Percentiles rank a stretch among this genome's conserved stretches.
phyloP scores from a whole-genome alignment of 257 asterid species.

The Forsythia suspensa region DNA sequence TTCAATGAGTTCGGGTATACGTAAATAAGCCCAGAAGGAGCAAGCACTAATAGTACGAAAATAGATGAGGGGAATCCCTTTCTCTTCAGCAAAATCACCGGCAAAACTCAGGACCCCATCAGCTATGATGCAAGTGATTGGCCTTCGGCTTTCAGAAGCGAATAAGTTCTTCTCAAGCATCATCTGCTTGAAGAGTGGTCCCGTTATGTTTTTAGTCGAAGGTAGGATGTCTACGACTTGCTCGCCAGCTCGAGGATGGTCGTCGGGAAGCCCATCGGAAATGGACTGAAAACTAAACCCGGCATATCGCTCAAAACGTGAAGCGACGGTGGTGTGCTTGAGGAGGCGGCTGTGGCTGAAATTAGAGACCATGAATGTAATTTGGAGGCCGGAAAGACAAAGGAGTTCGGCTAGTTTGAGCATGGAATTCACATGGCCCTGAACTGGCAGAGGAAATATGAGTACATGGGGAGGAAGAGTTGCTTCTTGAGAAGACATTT shows the following conservation, averaged over 20 bases:
- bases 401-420: slow-evolving; percentile 37
- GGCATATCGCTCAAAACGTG: slow-evolving; percentile 17
- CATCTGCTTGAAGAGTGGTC: slow-evolving; percentile 26
- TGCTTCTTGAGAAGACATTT: not conserved
- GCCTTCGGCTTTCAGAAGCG: not conserved
- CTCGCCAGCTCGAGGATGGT: not conserved
- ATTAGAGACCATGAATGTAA: slow-evolving; percentile 25
- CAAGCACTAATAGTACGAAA: slow-evolving; percentile 27
- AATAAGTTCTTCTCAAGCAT: not conserved
- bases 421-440: slow-evolving; percentile 40
- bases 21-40: slow-evolving; percentile 31
- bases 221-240: not conserved
- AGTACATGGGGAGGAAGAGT: slow-evolving; percentile 21
- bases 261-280: slow-evolving; percentile 19
- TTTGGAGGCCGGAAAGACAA: slow-evolving; percentile 22
- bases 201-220: not conserved
- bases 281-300: slow-evolving; percentile 20
- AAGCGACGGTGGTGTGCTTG: slow-evolving; percentile 18
- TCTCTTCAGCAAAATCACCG: slow-evolving; percentile 16
- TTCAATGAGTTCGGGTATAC: slow-evolving; percentile 17
- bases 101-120: slow-evolving; percentile 20
- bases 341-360: slow-evolving; percentile 21
- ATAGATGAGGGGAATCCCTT: slow-evolving; percentile 21
- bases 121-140: slow-evolving; percentile 20
- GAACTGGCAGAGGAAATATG: slow-evolving; percentile 34